Evolutionary conservation across 2,329 filamentous ascomycete genomes (phyloP), one percentile per base, ranked within the genome.

Genomic region (Elsinoe batatas): DNA sequence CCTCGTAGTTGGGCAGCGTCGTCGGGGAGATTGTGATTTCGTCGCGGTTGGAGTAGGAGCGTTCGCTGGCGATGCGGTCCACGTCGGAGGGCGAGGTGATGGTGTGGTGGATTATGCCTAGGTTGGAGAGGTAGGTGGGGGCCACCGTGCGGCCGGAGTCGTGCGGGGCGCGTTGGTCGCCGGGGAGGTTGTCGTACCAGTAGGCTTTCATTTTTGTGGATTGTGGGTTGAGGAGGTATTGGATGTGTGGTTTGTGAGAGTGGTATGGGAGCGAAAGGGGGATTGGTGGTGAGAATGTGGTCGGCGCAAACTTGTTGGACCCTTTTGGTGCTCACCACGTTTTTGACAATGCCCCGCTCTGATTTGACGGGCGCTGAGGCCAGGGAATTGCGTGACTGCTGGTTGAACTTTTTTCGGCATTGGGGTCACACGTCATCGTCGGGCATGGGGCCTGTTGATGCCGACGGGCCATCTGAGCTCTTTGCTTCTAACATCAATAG

Each of bases 41-140:
- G 74, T 98, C 93, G 57, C 91, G 87, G 76, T 97, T 96, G 76
- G 87, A 91, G 79, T 98, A 97, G 64, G 81, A 79, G 58, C 91
- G 86, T 61, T 86, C 75, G 3, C 71, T 63, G 2, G 93, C 91
- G 43, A 98, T 80, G 42, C 74, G 69, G 69, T 97, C 79, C 38
- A 97, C 90, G 22, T 77, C 76, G 32, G 76, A 72, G 49, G 91
- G 68, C 33, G 81, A 73, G 11, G 83, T 75, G 63, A 87, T 81
- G 67, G 79, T 76, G 69, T 82, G 83, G 77, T 94, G 93, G 43
- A 88, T 72, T 36, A 98, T 89, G 58, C 91, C 91, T 15, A 97
- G 77, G 55, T 79, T 77, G 60, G 77, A 71, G 57, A 98, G 84
- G 56, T 87, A 83, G 4, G 79, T 74, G 49, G 78, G 71, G 56